Evolutionary conservation across 192 early-diverging fungal species (phyloP).

Genomic region (Backusella liffmaniae): DNA sequence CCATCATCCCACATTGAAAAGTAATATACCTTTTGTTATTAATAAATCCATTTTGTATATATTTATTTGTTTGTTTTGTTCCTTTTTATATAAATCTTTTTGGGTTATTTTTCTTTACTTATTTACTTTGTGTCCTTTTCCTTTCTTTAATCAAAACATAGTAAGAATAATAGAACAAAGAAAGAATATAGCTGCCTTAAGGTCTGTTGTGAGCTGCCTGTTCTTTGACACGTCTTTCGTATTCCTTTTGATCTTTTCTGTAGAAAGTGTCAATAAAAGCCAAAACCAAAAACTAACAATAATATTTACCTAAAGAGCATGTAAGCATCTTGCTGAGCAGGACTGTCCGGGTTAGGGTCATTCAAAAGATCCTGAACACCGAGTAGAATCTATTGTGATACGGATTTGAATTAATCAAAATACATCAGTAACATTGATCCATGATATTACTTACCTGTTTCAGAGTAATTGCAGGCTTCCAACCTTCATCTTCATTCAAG

Average conservation of each 20-base stretch:
- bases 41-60: not conserved
- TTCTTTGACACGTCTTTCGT: constrained; percentile 27
- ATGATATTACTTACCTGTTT: constrained; percentile 67
- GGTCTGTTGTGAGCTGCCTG: constrained; percentile 26
- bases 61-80: not conserved
- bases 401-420: not conserved
- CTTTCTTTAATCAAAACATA: not conserved
- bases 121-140: not conserved
- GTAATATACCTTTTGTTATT: not conserved
- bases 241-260: constrained; percentile 35
- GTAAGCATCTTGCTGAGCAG: constrained; percentile 86
- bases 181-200: not conserved
- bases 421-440: not conserved
- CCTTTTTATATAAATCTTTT: not conserved
- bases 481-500: constrained; percentile 91
- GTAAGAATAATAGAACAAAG: too few species aligned
- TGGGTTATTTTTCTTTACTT: not conserved
- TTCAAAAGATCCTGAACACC: constrained; percentile 91
- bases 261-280: not conserved
- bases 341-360: constrained; percentile 88
- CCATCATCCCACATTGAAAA: too few species aligned
- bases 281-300: not conserved
- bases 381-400: constrained; percentile 70
- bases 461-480: constrained; percentile 94
- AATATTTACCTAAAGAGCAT: constrained; percentile 62